A percentile compares a stretch with the other conserved stretches of the same genome.
phyloP scores from a whole-genome alignment of 2,329 filamentous ascomycete species.

The Hymenoscyphus albidus region DNA sequence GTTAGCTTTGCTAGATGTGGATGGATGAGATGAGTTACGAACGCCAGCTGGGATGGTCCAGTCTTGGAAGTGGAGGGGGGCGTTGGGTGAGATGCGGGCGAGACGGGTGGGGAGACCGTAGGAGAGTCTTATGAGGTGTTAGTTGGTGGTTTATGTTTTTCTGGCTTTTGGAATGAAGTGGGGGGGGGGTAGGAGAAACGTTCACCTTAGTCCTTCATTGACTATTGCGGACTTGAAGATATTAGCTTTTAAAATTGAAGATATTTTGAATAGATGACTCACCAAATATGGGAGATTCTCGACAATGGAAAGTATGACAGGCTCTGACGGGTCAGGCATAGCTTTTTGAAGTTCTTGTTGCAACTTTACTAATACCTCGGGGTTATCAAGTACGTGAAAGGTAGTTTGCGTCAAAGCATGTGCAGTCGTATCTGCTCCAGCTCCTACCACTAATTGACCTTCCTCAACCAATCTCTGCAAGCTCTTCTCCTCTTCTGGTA shows the following conservation, averaged over 20 bases:
- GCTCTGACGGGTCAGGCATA: slow-evolving; percentile 14
- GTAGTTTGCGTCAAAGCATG: slow-evolving; percentile 10
- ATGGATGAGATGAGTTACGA: neutral
- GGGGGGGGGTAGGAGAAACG: neutral
- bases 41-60: slow-evolving; percentile 29
- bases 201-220: slow-evolving; percentile 20
- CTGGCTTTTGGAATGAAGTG: neutral
- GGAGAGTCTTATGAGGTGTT: slow-evolving; percentile 13
- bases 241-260: neutral
- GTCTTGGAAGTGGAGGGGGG: slow-evolving; percentile 20
- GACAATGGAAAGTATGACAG: slow-evolving; percentile 19
- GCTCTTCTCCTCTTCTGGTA: slow-evolving; percentile 21
- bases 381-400: slow-evolving; percentile 14
- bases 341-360: slow-evolving; percentile 18
- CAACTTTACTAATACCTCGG: slow-evolving; percentile 20
- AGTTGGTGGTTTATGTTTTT: neutral
- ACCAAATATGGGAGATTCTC: slow-evolving; percentile 28
- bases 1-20: neutral
- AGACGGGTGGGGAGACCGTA: slow-evolving; percentile 33
- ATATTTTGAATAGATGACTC: neutral
- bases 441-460: slow-evolving; percentile 16
- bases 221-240: slow-evolving; percentile 12
- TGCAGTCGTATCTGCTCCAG: slow-evolving; percentile 16
- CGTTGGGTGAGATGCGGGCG: slow-evolving; percentile 29
- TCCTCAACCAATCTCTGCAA: slow-evolving; percentile 14